Evolutionary conservation across 106 monocot species (phyloP), one percentile per base, ranked within the genome.

Genomic region (Allium sativum): DNA sequence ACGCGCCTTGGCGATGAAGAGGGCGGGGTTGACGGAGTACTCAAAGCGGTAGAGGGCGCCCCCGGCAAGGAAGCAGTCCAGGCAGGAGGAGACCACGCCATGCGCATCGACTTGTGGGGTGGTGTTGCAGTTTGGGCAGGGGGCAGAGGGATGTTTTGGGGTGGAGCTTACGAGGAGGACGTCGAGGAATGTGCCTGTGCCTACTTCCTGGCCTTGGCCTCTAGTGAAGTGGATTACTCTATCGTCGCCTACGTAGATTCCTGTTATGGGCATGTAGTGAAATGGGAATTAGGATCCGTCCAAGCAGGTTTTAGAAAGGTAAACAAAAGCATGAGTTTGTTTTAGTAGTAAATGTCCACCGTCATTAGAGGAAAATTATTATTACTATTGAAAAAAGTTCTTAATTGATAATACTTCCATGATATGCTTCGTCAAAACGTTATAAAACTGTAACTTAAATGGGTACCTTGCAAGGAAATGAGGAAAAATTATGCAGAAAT

Each of bases 151-250:
- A 53, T 54, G 58, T 12, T 59, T 68, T 10, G 77, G 83, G 12
- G 45, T 70, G 13, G 84, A 85, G 58, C 82, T 90, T 43, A 79
- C n/a, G 15, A 84, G 79, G 40, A 84, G 14, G 21, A 74, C 1
- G 52, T 90, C 89, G 1, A 85, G 53, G 8, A 66, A 47, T 0
- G 89, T 90, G 44, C 89, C 84, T 4, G 89, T 90, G 10, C 89
- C 89, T 7, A 90, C 74, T 69, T 90, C 89, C 64, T 90, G 76
- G 18, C 81, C 84, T 53, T 56, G 55, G 14, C 72, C 81, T 79
- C 89, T 67, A 1, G 89, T 90, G 40, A 90, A 90, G 59, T 90
- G 81, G 51, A 89, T 82, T 40, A 89, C 89, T 65, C 69, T 90
- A 21, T 82, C 40, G 4, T 90, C 76, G 10, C 89, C 84, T n/a